These are phyloP conservation scores for Plasmodium vivax DNA, from an alignment of 169 alveolate species.

Conservation along the genomic window DNA sequence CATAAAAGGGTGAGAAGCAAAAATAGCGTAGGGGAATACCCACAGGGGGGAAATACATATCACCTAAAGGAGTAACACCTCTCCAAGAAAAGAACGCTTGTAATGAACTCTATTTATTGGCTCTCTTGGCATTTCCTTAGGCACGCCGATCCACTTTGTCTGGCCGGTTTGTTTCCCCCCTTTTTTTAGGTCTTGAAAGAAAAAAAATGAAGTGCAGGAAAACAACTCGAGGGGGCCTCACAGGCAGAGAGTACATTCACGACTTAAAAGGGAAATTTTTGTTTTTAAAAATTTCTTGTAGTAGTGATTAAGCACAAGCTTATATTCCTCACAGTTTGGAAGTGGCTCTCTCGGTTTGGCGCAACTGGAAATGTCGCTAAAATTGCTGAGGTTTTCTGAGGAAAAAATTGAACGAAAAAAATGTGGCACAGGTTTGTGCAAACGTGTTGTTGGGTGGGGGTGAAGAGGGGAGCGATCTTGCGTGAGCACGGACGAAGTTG, in stretches of 20 bases:
- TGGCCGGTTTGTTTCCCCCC: neutral
- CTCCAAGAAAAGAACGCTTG: neutral
- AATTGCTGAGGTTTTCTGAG: neutral
- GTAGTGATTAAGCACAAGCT: neutral
- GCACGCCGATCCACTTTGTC: neutral
- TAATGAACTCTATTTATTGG: neutral
- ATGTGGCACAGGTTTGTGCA: neutral
- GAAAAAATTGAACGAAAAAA: neutral
- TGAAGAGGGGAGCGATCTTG: neutral
- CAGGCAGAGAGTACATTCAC: neutral
- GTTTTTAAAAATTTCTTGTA: constrained; percentile 12
- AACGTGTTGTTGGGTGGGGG: neutral
- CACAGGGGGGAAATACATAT: neutral
- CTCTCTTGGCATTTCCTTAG: neutral
- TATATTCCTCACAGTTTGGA: neutral
- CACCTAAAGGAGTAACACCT: neutral
- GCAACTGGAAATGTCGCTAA: neutral
- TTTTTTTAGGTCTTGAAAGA: neutral
- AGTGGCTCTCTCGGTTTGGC: neutral
- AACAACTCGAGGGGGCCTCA: neutral
- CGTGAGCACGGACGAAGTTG: neutral
- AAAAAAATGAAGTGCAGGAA: neutral
- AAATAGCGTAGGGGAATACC: neutral
- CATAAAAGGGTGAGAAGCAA: neutral
- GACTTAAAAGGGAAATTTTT: constrained; percentile 1